phyloP scores from a whole-genome alignment of 345 rosid genomes.

The Rhodomyrtus tomentosa region DNA sequence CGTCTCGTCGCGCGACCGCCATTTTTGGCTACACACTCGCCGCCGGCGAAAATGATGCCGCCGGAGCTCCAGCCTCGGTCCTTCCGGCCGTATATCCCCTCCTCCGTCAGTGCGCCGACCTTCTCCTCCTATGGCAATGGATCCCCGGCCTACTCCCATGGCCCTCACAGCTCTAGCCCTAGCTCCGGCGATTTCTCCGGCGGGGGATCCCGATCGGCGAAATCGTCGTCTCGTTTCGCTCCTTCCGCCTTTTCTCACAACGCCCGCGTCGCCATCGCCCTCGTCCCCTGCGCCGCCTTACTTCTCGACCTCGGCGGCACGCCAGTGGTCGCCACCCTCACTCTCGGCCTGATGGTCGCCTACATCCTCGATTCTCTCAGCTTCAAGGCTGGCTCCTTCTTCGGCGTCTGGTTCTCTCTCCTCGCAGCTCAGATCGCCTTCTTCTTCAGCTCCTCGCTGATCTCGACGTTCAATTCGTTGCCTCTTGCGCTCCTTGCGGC shows the following conservation, averaged over 20 bases:
- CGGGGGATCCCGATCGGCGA: conserved; percentile 5
- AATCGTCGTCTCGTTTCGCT: conserved; percentile 45
- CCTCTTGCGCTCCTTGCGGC: conserved; percentile 60
- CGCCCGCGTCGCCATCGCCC: conserved; percentile 62
- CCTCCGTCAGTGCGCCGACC: conserved; percentile 32
- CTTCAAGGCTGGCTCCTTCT: conserved; percentile 72
- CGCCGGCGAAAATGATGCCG: conserved; percentile 72
- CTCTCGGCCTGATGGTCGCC: conserved; percentile 79
- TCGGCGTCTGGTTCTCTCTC: conserved; percentile 82
- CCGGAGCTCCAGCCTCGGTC: conserved; percentile 86
- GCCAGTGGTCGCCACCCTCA: conserved; percentile 65
- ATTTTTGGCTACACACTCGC: too few species aligned
- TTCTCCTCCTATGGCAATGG: conserved; percentile 19
- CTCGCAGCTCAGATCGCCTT: conserved; percentile 85
- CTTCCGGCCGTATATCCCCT: conserved; percentile 66
- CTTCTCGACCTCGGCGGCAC: conserved; percentile 96
- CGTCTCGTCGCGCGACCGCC: background rate
- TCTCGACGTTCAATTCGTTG: conserved; percentile 44
- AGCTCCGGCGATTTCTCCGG: conserved; percentile 18
- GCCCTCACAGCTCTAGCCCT: conserved; percentile 25
- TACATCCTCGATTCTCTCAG: conserved; percentile 85
- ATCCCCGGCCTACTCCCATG: conserved; percentile 23
- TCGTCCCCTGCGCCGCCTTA: conserved; percentile 75
- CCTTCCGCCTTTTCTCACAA: conserved; percentile 80
- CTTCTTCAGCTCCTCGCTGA: conserved; percentile 70